A percentile compares a stretch with the other conserved stretches of the same genome.
phyloP scores from a whole-genome alignment of 306 rosid genomes.

The Cucurbita maxima region DNA sequence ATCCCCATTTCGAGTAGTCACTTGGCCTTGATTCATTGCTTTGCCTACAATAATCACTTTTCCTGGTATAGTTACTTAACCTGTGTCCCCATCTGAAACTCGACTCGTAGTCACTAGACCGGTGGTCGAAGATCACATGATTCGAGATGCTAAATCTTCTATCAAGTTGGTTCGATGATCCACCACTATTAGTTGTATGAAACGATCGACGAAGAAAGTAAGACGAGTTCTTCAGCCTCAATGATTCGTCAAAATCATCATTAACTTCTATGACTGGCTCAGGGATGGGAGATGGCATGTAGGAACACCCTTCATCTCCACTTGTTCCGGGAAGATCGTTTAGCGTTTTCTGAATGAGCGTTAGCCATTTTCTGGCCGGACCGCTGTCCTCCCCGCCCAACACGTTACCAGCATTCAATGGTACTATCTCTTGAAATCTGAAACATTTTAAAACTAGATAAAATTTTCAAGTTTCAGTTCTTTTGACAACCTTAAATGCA shows the following conservation, averaged over 20 bases:
- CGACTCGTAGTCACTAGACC: conserved; percentile 61
- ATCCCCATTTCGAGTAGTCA: conserved; percentile 78
- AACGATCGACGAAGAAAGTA: conserved; percentile 80
- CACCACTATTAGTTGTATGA: conserved; percentile 66
- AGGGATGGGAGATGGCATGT: conserved; percentile 86
- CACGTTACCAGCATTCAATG: conserved; percentile 90
- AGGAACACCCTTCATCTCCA: conserved; percentile 42
- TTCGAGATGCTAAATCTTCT: conserved; percentile 85
- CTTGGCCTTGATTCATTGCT: conserved; percentile 28
- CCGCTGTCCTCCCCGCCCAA: conserved; percentile 95
- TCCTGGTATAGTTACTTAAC: conserved; percentile 20
- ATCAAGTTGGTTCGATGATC: conserved; percentile 60
- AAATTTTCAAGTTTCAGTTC: not conserved
- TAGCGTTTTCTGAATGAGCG: conserved; percentile 68
- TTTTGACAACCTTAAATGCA: not conserved
- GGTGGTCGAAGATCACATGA: conserved; percentile 59
- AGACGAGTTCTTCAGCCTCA: conserved; percentile 59
- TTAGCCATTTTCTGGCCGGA: conserved; percentile 92
- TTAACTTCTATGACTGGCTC: conserved; percentile 62
- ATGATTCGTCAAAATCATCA: conserved; percentile 83
- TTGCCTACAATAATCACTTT: conserved; percentile 33
- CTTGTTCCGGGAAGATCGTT: conserved; percentile 82
- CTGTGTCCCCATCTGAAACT: conserved; percentile 52
- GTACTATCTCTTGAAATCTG: conserved; percentile 99
- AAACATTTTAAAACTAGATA: not conserved